phyloP scores from a whole-genome alignment of 2,329 filamentous ascomycete genomes.

The Colletotrichum eremochloae region DNA sequence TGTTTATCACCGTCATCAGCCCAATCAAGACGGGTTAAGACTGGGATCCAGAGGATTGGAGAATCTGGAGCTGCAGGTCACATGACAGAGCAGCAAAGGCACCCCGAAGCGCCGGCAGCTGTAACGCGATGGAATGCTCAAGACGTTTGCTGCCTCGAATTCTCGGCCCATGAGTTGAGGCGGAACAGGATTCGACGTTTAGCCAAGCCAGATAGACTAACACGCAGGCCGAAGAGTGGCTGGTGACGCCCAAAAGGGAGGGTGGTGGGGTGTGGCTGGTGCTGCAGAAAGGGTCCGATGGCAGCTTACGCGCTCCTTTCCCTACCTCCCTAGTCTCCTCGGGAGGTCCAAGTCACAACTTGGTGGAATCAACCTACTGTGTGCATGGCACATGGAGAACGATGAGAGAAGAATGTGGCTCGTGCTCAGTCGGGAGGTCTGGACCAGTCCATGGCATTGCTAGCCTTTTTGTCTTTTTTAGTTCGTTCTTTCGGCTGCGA shows the following conservation, averaged over 20 bases:
- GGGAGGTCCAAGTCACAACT: no score
- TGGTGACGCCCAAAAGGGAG: neutral
- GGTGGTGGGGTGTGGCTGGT: conserved; percentile 16
- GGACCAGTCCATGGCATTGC: conserved; percentile 20
- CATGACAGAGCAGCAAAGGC: no score
- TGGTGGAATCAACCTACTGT: neutral
- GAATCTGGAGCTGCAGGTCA: neutral
- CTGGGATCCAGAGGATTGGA: neutral
- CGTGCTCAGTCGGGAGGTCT: conserved; percentile 13
- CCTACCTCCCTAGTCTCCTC: no score
- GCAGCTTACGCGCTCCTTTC: neutral
- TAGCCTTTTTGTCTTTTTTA: neutral
- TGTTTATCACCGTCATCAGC: neutral
- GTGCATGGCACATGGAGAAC: neutral
- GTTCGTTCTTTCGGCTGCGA: conserved; percentile 12
- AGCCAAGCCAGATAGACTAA: conserved; percentile 4
- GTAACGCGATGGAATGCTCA: neutral
- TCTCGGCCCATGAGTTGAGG: neutral
- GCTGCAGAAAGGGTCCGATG: conserved; percentile 26
- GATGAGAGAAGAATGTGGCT: conserved; percentile 28
- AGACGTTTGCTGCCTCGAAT: neutral
- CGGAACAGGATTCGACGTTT: conserved; percentile 9
- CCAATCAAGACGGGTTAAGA: conserved; percentile 12
- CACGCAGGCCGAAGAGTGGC: conserved; percentile 11
- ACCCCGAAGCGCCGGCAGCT: no score